A percentile compares a stretch with the other conserved stretches of the same genome.
Conservation (phyloP, 1,139 yeast genomes). For the Candida smagusa region DNA sequence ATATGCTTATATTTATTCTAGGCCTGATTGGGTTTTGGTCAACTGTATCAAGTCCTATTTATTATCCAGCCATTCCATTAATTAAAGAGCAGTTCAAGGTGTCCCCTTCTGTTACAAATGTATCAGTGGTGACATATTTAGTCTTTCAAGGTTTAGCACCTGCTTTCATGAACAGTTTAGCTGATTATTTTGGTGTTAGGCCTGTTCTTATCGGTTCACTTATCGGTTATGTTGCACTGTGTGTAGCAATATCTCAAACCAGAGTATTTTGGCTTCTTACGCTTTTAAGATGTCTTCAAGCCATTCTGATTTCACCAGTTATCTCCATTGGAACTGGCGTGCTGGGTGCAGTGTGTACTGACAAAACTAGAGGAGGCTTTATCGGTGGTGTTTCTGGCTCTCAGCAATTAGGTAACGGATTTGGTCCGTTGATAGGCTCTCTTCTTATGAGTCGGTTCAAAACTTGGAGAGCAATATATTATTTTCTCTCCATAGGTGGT, state of each 20-base stretch:
- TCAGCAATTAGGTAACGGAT: constrained; percentile 36
- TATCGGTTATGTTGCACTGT: constrained; percentile 50
- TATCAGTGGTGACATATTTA: constrained; percentile 37
- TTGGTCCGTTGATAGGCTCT: constrained; percentile 40
- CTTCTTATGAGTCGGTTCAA: constrained; percentile 26
- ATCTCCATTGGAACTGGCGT: constrained; percentile 38
- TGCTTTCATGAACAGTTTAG: constrained; percentile 55
- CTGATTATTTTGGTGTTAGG: constrained; percentile 68
- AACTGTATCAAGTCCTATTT: constrained; percentile 37
- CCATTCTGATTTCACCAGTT: constrained; percentile 40
- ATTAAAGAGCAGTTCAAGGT: constrained; percentile 25
- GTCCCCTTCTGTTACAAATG: constrained; percentile 23
- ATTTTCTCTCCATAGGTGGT: constrained; percentile 36
- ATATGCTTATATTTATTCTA: constrained; percentile 21
- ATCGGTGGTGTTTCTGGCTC: constrained; percentile 36
- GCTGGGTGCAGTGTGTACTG: constrained; percentile 37
- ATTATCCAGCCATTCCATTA: constrained; percentile 41
- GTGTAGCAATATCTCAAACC: constrained; percentile 60
- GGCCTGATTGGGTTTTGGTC: constrained; percentile 38
- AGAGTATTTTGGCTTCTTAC: constrained; percentile 37
- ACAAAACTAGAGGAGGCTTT: constrained; percentile 36
- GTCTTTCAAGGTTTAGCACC: constrained; percentile 49
- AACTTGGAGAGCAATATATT: constrained; percentile 37
- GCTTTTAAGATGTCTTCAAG: constrained; percentile 36
- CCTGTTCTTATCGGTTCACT: constrained; percentile 59